Evolutionary conservation across 495 filamentous ascomycete species (phyloP).

Genomic region (Penicillium psychrofluorescens): DNA sequence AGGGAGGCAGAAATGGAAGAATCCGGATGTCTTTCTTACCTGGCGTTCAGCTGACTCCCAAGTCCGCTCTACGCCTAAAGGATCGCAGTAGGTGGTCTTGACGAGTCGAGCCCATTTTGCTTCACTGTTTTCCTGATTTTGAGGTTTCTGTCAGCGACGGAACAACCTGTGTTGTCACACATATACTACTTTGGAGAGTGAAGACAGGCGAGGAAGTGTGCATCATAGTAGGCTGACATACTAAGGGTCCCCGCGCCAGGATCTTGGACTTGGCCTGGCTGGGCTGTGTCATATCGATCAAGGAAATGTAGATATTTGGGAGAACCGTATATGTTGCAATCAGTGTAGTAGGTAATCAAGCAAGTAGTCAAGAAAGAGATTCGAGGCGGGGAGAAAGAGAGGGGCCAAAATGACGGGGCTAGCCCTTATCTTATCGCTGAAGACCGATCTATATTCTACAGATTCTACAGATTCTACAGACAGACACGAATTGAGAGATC

Average conservation of each 20-base stretch:
- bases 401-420: background rate
- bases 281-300: slow-evolving; percentile 14
- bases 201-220: slow-evolving; percentile 4
- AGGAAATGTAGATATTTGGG: too few species aligned
- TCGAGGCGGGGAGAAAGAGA: background rate
- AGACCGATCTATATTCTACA: too few species aligned
- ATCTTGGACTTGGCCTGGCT: slow-evolving; percentile 32
- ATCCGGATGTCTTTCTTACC: slow-evolving; percentile 18
- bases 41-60: slow-evolving; percentile 79
- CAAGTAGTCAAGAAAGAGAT: background rate
- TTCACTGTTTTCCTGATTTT: slow-evolving; percentile 39
- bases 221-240: slow-evolving; percentile 7
- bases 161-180: background rate
- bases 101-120: slow-evolving; percentile 69
- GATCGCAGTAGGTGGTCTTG: slow-evolving; percentile 68
- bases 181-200: slow-evolving; percentile 16
- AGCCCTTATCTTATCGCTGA: slow-evolving; percentile 1
- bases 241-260: slow-evolving; percentile 42
- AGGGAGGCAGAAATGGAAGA: slow-evolving; percentile 1
- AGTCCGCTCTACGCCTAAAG: slow-evolving; percentile 57
- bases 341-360: too few species aligned
- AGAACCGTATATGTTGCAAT: too few species aligned
- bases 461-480: too few species aligned
- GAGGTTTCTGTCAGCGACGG: too few species aligned
- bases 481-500: too few species aligned